Evolutionary conservation across 73 alveolate genomes (phyloP).

Genomic region (Effrenium voratum): DNA sequence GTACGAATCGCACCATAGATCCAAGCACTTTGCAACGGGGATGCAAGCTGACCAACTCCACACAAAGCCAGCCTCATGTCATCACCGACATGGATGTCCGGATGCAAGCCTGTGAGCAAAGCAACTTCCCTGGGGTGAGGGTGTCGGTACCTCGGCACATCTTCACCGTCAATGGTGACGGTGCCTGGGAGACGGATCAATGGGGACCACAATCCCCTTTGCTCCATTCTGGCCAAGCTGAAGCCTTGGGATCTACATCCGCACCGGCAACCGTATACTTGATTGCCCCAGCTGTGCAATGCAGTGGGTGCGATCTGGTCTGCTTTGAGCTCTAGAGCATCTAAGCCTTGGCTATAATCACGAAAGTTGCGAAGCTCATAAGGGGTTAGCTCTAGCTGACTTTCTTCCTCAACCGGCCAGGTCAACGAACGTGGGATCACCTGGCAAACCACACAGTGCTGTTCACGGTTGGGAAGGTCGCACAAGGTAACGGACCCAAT

Average conservation of each 20-base stretch:
- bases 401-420: neutral
- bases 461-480: neutral
- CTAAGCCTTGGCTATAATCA: neutral
- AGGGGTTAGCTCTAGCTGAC: neutral
- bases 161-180: neutral
- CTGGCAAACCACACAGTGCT: neutral
- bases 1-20: neutral
- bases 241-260: neutral
- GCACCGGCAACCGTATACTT: neutral
- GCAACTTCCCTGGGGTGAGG: neutral
- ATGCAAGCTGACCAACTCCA: neutral
- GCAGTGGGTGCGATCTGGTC: neutral
- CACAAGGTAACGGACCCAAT: neutral
- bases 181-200: neutral
- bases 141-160: neutral
- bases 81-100: neutral
- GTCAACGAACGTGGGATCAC: neutral
- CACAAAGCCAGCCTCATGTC: neutral
- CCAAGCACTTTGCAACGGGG: neutral
- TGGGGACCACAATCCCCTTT: neutral
- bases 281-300: constrained; percentile 4
- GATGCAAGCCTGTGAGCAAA: neutral
- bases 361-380: neutral
- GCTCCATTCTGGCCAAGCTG: neutral
- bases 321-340: neutral